A percentile compares a stretch with the other conserved stretches of the same genome.
Conservation (phyloP, 805 yeast species). For the Monosporozyma aerobia region DNA sequence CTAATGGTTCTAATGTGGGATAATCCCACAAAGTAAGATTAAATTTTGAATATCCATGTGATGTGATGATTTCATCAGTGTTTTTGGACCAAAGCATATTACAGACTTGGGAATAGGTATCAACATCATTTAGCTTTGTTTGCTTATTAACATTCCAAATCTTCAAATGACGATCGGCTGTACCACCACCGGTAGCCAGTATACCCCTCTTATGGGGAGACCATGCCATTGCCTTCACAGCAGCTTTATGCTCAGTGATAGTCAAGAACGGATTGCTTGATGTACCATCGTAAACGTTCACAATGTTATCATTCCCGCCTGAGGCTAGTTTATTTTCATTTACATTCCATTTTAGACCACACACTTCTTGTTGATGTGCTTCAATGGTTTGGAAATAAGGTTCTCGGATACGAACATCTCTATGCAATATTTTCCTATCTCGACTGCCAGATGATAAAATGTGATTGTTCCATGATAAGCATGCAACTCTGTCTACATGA, state of each 20-base stretch:
- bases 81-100: conserved; percentile 88
- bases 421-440: conserved; percentile 73
- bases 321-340: conserved; percentile 88
- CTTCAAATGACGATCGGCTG: conserved; percentile 82
- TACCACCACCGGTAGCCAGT: conserved; percentile 93
- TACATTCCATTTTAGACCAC: conserved; percentile 90
- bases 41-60: conserved; percentile 89
- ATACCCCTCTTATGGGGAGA: conserved; percentile 94
- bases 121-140: conserved; percentile 61
- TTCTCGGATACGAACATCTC: conserved; percentile 84
- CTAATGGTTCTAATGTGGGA: conserved; percentile 83
- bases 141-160: conserved; percentile 90
- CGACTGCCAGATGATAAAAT: conserved; percentile 79
- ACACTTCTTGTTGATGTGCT: conserved; percentile 85
- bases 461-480: conserved; percentile 92
- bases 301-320: conserved; percentile 87
- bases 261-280: conserved; percentile 58
- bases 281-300: conserved; percentile 79
- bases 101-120: conserved; percentile 95
- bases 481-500: conserved; percentile 73
- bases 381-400: conserved; percentile 67
- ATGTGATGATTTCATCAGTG: conserved; percentile 84
- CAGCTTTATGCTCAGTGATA: conserved; percentile 82
- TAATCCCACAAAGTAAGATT: conserved; percentile 92
- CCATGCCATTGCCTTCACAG: conserved; percentile 96